phyloP scores from a whole-genome alignment of 169 alveolate species.

The Theileria equi region DNA sequence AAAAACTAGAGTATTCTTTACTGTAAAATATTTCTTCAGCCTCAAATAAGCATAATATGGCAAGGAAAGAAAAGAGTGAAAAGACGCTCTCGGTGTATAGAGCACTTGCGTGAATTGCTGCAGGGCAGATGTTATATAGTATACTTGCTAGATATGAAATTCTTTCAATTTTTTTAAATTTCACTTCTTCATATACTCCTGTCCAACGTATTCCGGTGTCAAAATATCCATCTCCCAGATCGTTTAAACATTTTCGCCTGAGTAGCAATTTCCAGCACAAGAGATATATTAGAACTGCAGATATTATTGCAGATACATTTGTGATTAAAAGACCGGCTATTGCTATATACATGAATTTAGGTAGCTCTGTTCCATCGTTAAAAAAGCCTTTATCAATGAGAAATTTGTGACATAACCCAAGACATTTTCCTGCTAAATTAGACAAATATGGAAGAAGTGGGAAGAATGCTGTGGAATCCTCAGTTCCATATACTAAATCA shows the following conservation, averaged over 20 bases:
- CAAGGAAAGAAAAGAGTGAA: constrained; percentile 19
- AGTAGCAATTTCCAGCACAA: constrained; percentile 30
- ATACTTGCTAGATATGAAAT: constrained; percentile 16
- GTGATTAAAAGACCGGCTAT: constrained; percentile 33
- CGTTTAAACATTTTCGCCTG: constrained; percentile 1
- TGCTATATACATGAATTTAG: neutral
- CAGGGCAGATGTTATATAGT: constrained; percentile 19
- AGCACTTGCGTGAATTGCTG: constrained; percentile 31
- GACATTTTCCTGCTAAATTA: constrained; percentile 19
- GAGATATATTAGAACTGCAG: constrained; percentile 29
- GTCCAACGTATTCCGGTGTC: neutral
- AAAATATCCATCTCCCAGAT: neutral
- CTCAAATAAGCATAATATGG: neutral
- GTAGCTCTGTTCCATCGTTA: neutral
- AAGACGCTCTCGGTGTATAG: constrained; percentile 50
- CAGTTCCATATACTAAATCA: constrained; percentile 61
- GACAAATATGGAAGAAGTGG: constrained; percentile 68
- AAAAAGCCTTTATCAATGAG: neutral
- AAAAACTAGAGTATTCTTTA: neutral
- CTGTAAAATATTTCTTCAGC: constrained; percentile 28
- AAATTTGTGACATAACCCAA: constrained; percentile 6
- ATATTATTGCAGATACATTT: constrained; percentile 19
- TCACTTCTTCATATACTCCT: neutral
- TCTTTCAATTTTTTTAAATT: constrained; percentile 17
- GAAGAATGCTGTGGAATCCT: constrained; percentile 71